Conservation (phyloP, 148 eudicot species). For the Chenopodium berlandieri region DNA sequence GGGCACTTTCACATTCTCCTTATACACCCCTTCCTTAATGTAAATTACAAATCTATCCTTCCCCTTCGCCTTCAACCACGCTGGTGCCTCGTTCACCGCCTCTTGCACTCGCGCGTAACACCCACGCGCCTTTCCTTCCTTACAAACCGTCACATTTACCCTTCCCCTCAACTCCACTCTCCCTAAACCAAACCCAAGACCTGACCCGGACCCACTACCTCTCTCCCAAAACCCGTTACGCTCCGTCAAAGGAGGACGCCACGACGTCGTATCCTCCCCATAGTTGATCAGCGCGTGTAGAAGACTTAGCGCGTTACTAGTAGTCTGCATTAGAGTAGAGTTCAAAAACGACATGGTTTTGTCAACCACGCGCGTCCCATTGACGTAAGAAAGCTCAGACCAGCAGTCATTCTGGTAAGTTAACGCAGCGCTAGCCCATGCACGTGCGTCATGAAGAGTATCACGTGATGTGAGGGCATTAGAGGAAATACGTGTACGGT, state of each 20-base stretch:
- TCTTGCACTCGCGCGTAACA: conserved; percentile 53
- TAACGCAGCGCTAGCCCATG: conserved; percentile 62
- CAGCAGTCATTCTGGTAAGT: conserved; percentile 78
- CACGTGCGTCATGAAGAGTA: conserved; percentile 47
- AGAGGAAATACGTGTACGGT: conserved; percentile 28
- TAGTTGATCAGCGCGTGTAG: conserved; percentile 41
- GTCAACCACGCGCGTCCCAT: conserved; percentile 42
- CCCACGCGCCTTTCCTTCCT: conserved; percentile 43
- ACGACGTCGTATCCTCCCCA: conserved; percentile 43
- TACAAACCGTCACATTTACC: conserved; percentile 66
- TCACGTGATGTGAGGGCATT: conserved; percentile 35
- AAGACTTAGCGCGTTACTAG: conserved; percentile 65
- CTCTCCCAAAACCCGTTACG: conserved; percentile 79
- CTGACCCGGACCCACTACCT: not conserved
- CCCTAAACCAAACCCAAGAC: conserved; percentile 16
- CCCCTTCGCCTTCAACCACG: conserved; percentile 22
- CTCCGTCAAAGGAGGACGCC: conserved; percentile 68
- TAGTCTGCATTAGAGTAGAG: conserved; percentile 34
- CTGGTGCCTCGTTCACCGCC: conserved; percentile 69
- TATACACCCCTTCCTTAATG: conserved; percentile 68
- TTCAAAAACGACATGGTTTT: conserved; percentile 56
- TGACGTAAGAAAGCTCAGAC: conserved; percentile 73
- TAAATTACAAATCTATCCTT: conserved; percentile 48
- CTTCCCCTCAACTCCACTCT: conserved; percentile 35
- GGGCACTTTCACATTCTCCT: conserved; percentile 72